phyloP scores from a whole-genome alignment of 108 stramenopile species.

The Aurantiochytrium sp. region DNA sequence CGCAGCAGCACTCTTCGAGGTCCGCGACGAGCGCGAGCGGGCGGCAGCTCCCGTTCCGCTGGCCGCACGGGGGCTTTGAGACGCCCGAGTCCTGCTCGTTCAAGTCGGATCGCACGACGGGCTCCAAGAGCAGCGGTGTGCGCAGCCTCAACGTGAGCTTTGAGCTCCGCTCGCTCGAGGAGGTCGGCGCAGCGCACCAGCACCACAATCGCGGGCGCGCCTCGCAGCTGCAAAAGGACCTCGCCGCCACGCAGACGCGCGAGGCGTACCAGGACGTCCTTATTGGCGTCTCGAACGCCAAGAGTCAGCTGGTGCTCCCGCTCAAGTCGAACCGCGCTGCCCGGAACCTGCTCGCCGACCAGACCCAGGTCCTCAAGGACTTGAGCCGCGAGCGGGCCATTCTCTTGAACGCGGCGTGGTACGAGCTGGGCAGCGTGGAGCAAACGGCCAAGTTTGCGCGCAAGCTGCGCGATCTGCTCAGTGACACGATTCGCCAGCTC shows the following conservation, averaged over 20 bases:
- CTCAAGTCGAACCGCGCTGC: not conserved
- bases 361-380: slow-evolving; percentile 1
- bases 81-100: not conserved
- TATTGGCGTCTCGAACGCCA: not conserved
- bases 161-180: not conserved
- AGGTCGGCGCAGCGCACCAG: not conserved
- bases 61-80: not conserved
- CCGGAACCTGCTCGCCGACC: not conserved
- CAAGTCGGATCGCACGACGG: not conserved
- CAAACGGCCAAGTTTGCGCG: not conserved
- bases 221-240: not conserved
- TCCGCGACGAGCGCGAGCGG: not conserved
- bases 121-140: not conserved
- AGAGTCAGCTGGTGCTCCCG: not conserved
- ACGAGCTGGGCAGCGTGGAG: not conserved
- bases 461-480: not conserved
- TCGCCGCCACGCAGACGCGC: not conserved
- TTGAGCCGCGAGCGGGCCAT: not conserved
- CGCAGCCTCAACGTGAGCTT: slow-evolving; percentile 7
- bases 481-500: not conserved
- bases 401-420: not conserved
- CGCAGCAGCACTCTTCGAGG: too few relatives aligned
- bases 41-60: not conserved
- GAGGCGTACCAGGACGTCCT: not conserved
- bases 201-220: not conserved